phyloP scores from a whole-genome alignment of 768 basidiomycete species.

The Crucibulum laeve region DNA sequence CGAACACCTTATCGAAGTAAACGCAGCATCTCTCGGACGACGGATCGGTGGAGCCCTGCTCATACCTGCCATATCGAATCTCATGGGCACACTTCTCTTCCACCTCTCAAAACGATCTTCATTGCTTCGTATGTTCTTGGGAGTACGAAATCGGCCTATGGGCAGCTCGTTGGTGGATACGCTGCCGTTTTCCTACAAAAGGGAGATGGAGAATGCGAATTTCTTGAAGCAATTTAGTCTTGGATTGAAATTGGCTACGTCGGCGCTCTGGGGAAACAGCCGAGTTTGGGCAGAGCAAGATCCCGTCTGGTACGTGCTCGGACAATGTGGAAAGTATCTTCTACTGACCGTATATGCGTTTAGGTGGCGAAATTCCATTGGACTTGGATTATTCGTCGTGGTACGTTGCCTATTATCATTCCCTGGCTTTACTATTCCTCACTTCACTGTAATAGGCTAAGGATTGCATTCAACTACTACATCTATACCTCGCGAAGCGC shows the following conservation, averaged over 20 bases:
- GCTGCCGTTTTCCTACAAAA: constrained; percentile 10
- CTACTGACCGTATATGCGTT: constrained; percentile 1
- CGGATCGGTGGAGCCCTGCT: constrained; percentile 66
- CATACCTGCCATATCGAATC: constrained; percentile 59
- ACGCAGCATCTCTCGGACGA: constrained; percentile 58
- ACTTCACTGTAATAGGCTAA: constrained; percentile 40
- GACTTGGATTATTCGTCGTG: constrained; percentile 63
- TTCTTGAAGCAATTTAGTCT: constrained; percentile 20
- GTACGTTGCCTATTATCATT: constrained; percentile 31
- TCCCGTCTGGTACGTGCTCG: constrained; percentile 58
- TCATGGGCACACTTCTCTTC: constrained; percentile 60
- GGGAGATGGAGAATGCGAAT: constrained; percentile 16
- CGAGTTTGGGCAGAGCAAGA: constrained; percentile 63
- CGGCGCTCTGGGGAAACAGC: constrained; percentile 51
- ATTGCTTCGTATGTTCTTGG: constrained; percentile 37
- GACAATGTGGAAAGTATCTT: not conserved
- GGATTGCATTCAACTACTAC: constrained; percentile 62
- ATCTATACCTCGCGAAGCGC: constrained; percentile 66
- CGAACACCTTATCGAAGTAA: constrained; percentile 53
- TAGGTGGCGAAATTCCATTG: constrained; percentile 66
- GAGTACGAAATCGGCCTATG: constrained; percentile 19
- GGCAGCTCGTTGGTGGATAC: constrained; percentile 9
- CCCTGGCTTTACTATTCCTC: constrained; percentile 1
- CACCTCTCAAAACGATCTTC: constrained; percentile 44
- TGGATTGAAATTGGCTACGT: constrained; percentile 32